Conservation (phyloP, 495 filamentous ascomycete species). For the Penicillium atrosanguineum region DNA sequence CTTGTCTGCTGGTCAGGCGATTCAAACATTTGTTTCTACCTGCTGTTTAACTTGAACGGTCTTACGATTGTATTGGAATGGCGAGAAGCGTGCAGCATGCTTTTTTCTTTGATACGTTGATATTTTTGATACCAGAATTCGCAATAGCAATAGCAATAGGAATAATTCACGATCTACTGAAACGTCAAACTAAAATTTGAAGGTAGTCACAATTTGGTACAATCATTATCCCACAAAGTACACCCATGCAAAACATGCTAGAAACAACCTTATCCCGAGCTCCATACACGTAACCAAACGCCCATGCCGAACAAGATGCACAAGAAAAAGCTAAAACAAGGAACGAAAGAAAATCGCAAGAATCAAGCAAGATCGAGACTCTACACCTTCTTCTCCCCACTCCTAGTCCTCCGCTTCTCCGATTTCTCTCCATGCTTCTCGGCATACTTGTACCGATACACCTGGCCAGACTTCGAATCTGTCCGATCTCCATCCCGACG, state of each 20-base stretch:
- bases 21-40: slow-evolving; percentile 2
- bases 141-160: too few relatives aligned
- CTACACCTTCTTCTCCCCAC: slow-evolving; percentile 18
- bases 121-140: slow-evolving; percentile 7
- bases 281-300: not conserved
- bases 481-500: slow-evolving; percentile 18
- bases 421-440: not conserved
- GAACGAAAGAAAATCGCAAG: not conserved
- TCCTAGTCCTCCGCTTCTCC: slow-evolving; percentile 16
- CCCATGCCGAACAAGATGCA: not conserved
- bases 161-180: not conserved
- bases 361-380: not conserved
- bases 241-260: not conserved
- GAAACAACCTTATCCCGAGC: not conserved
- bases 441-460: slow-evolving; percentile 47
- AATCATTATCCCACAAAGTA: not conserved
- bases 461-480: slow-evolving; percentile 34
- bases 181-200: not conserved
- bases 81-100: not conserved
- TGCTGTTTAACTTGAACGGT: slow-evolving; percentile 5
- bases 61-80: slow-evolving; percentile 8
- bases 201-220: not conserved
- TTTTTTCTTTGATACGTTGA: not conserved
- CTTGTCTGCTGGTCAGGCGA: slow-evolving; percentile 22
- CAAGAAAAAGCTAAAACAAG: not conserved